Evolutionary conservation across 352 stramenopile species (phyloP).

Genomic region (Phytophthora citricola): DNA sequence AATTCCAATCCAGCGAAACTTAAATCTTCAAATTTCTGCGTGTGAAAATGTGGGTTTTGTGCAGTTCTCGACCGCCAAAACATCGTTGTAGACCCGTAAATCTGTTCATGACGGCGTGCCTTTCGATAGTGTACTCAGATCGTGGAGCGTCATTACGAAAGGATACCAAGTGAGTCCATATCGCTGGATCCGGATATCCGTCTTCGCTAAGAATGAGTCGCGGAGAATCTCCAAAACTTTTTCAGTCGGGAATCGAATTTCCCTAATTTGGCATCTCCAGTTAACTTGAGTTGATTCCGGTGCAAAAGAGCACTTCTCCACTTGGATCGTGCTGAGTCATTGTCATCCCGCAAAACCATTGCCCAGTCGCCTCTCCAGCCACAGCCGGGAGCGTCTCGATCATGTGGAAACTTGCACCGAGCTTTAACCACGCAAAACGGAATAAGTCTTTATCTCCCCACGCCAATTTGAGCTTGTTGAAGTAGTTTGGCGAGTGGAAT

Average conservation of each 20-base stretch:
- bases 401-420: constrained; percentile 56
- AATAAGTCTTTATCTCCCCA: constrained; percentile 72
- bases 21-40: constrained; percentile 12
- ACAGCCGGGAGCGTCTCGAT: constrained; percentile 47
- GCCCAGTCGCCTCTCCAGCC: constrained; percentile 34
- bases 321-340: constrained; percentile 51
- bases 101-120: constrained; percentile 37
- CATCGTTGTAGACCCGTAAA: constrained; percentile 58
- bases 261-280: constrained; percentile 3
- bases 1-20: constrained; percentile 13
- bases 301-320: constrained; percentile 55
- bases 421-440: constrained; percentile 63
- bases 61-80: constrained; percentile 45
- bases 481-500: constrained; percentile 48
- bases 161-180: constrained; percentile 71
- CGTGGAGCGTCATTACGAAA: constrained; percentile 46
- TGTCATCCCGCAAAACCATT: constrained; percentile 57
- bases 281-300: constrained; percentile 58
- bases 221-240: neutral
- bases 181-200: constrained; percentile 42
- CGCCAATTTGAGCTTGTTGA: constrained; percentile 42
- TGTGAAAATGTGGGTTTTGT: constrained; percentile 28
- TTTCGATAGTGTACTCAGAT: constrained; percentile 53
- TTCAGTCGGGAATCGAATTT: constrained; percentile 20
- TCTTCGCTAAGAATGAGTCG: constrained; percentile 1